Percentiles rank a stretch among this genome's conserved stretches.
Evolutionary conservation across 306 rosid species (phyloP).

Genomic region (Rosa persica): DNA sequence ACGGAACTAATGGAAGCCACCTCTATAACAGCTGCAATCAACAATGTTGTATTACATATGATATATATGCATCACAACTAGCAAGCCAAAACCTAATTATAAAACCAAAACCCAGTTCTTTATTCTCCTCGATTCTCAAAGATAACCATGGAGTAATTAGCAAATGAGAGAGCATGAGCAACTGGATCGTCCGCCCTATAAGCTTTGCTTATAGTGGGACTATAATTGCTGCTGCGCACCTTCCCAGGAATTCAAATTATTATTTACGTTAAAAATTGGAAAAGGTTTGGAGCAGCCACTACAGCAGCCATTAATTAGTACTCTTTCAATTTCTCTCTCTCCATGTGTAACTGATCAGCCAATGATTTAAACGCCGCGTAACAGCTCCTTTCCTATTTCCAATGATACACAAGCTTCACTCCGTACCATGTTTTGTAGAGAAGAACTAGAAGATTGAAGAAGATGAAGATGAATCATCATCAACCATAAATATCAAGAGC

Average conservation of each 20-base stretch:
- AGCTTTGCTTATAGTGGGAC: slow-evolving; percentile 3
- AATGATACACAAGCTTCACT: slow-evolving; percentile 2
- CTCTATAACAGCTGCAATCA: not conserved
- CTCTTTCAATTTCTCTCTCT: not conserved
- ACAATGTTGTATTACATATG: not conserved
- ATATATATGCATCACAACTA: no score
- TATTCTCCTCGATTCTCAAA: not conserved
- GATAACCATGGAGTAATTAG: not conserved
- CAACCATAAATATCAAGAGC: not conserved
- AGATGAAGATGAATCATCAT: not conserved
- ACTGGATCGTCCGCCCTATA: slow-evolving; percentile 1
- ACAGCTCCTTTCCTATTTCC: not conserved
- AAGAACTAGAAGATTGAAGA: not conserved
- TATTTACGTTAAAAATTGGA: not conserved
- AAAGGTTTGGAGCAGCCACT: not conserved
- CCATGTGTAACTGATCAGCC: not conserved
- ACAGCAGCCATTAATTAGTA: not conserved
- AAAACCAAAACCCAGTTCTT: not conserved
- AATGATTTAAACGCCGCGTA: slow-evolving; percentile 1
- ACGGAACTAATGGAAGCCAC: no score
- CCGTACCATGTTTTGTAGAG: not conserved
- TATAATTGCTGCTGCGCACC: not conserved
- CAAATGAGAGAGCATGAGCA: not conserved
- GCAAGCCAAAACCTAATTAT: no score
- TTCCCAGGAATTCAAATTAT: slow-evolving; percentile 4